Evolutionary conservation across 192 early-diverging fungal genomes (phyloP), one percentile per base, ranked within the genome.

Genomic region (Gonapodya prolifera): DNA sequence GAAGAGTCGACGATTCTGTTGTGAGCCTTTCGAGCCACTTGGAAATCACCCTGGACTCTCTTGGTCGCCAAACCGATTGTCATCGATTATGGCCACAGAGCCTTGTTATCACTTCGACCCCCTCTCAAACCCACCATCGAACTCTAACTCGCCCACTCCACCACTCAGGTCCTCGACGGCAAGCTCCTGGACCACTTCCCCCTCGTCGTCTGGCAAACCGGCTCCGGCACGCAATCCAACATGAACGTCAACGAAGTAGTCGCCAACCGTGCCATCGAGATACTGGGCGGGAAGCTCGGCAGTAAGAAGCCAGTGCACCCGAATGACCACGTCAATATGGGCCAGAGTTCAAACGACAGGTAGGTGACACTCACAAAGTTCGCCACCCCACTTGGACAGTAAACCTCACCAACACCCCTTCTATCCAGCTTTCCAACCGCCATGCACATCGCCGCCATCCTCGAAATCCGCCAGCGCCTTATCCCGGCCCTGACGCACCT

Each of bases 261-360:
- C 82, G 92, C 97, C 77, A 99, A 99, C 92, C 92, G 97, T 36
- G 96, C 96, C 34, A 97, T 94, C 80, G 94, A 99, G 84, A 86
- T 98, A 35, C 83, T 98, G 35, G 86, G 86, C 32, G 91, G 91
- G 70, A 90, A 94, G 81, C 88, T 95, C 69, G 97, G 97, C 75
- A 89, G 86, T 83, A 95, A 99, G 90, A 91, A 88, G 77, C 96
- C 96, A n/a, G 96, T 99, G 45, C 97, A 99, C 83, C 97, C 97
- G 35, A 99, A 99, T 85, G 97, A 99, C 85, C 95, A 97, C 76
- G 96, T 98, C 82, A 99, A 99, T 89, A 96, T 95, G 89, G 92
- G 92, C 77, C 97, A 99, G 85, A 95, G 93, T 61, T 97, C 95
- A 69, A 99, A 99, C 81, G 97, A 99, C 81, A 96, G 95, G 81